These are phyloP conservation scores for Clonostachys rhizophaga DNA, from an alignment of 2,329 filamentous ascomycete genomes.

Conservation along the genomic window DNA sequence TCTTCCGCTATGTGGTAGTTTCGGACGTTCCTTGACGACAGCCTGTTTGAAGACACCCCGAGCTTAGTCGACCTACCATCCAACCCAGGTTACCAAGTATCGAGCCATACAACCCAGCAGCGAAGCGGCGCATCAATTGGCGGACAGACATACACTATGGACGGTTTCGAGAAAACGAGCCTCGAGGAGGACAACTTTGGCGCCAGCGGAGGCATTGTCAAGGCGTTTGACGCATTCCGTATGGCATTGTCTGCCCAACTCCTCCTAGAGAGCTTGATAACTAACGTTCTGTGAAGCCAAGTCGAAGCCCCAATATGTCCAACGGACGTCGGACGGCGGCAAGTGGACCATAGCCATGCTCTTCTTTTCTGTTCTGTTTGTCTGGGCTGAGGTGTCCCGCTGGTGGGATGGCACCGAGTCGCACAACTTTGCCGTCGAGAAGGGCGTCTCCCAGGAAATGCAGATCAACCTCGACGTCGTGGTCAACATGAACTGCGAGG, in stretches of 20 bases:
- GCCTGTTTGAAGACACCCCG: too few relatives aligned
- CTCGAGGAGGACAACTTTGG: conserved; percentile 77
- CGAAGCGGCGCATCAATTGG: not conserved
- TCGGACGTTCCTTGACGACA: not conserved
- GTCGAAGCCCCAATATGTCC: conserved; percentile 89
- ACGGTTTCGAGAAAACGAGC: conserved; percentile 65
- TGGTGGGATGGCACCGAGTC: conserved; percentile 84
- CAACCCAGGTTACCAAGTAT: too few relatives aligned
- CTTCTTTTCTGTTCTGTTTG: conserved; percentile 67
- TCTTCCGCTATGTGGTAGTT: not conserved
- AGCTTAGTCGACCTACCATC: too few relatives aligned
- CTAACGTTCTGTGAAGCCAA: conserved; percentile 60
- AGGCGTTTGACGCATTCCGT: conserved; percentile 97
- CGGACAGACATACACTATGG: conserved; percentile 50
- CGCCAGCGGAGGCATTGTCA: conserved; percentile 66
- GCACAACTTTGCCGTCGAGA: conserved; percentile 91
- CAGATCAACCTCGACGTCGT: conserved; percentile 97
- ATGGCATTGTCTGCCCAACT: conserved; percentile 26
- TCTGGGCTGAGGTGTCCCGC: conserved; percentile 70
- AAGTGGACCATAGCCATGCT: conserved; percentile 89
- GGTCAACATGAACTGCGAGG: conserved; percentile 78
- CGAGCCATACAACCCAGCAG: too few relatives aligned
- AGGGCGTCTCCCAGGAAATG: conserved; percentile 78
- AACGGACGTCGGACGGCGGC: conserved; percentile 78
- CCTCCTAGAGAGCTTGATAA: conserved; percentile 4